phyloP scores from a whole-genome alignment of 306 rosid species.

The Myrica gale region DNA sequence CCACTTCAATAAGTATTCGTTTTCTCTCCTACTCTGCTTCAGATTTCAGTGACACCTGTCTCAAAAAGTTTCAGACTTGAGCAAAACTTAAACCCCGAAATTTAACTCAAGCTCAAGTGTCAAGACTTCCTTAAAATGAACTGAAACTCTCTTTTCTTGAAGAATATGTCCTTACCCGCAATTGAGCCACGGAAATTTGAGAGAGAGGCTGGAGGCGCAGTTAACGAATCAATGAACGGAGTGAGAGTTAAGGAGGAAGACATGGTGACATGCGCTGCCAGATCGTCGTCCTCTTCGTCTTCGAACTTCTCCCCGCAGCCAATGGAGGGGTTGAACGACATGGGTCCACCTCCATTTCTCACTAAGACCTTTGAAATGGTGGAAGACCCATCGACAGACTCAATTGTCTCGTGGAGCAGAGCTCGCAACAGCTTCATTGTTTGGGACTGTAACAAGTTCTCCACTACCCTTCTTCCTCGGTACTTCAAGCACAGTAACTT shows the following conservation, averaged over 20 bases:
- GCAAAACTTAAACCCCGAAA: not conserved
- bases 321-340: slow-evolving; percentile 70
- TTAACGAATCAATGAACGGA: slow-evolving; percentile 33
- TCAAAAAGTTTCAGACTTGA: not conserved
- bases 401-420: slow-evolving; percentile 81
- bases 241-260: slow-evolving; percentile 56
- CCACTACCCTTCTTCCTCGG: slow-evolving; percentile 72
- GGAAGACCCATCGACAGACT: slow-evolving; percentile 82
- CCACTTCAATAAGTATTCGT: slow-evolving; percentile 26
- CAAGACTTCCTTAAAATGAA: too few relatives aligned
- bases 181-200: too few relatives aligned
- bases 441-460: slow-evolving; percentile 76
- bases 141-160: too few relatives aligned
- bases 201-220: too few relatives aligned
- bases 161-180: too few relatives aligned
- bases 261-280: slow-evolving; percentile 25
- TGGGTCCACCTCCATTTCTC: slow-evolving; percentile 91
- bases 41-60: not conserved
- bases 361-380: slow-evolving; percentile 87
- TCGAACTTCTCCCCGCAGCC: slow-evolving; percentile 61
- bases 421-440: slow-evolving; percentile 91
- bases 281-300: slow-evolving; percentile 51
- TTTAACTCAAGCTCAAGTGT: too few relatives aligned
- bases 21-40: not conserved
- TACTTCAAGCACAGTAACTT: slow-evolving; percentile 87